phyloP scores from a whole-genome alignment of 2,329 filamentous ascomycete genomes.

The Aspergillus pseudoterreus region DNA sequence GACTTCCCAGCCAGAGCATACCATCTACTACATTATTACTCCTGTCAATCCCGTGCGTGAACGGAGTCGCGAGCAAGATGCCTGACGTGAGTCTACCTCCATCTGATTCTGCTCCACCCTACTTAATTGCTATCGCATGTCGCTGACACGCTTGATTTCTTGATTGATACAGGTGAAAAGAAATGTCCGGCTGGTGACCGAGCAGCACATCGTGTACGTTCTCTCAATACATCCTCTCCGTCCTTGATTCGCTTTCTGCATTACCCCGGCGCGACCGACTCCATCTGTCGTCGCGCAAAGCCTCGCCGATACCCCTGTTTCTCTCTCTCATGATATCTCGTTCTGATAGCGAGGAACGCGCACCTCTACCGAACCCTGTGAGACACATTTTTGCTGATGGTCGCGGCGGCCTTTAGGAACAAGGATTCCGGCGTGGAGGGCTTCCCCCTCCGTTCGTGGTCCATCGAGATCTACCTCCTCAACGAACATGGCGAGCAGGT shows the following conservation, averaged over 20 bases:
- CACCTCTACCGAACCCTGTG: not conserved
- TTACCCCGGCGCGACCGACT: not conserved
- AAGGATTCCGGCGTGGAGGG: conserved; percentile 79
- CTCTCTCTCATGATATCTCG: not conserved
- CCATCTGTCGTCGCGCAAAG: not conserved
- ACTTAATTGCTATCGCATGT: conserved; percentile 13
- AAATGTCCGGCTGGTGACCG: conserved; percentile 86
- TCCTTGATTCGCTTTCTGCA: not conserved
- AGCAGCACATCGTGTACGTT: conserved; percentile 82
- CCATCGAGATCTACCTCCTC: conserved; percentile 76
- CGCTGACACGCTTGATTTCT: conserved; percentile 16
- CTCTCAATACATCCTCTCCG: not conserved
- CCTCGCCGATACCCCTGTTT: not conserved
- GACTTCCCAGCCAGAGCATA: not conserved
- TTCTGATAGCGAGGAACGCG: not conserved
- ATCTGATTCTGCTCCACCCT: not conserved
- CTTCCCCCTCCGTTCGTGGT: conserved; percentile 92
- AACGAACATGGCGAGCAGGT: conserved; percentile 84
- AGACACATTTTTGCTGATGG: conserved; percentile 5
- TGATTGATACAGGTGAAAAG: conserved; percentile 62
- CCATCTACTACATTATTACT: not conserved
- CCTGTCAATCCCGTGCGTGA: conserved; percentile 3
- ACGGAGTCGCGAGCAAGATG: conserved; percentile 21
- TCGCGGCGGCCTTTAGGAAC: conserved; percentile 51
- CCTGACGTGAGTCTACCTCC: conserved; percentile 29